Percentiles rank a stretch among this genome's conserved stretches.
phyloP scores from a whole-genome alignment of 352 stramenopile genomes.

The Hyaloperonospora brassicae region DNA sequence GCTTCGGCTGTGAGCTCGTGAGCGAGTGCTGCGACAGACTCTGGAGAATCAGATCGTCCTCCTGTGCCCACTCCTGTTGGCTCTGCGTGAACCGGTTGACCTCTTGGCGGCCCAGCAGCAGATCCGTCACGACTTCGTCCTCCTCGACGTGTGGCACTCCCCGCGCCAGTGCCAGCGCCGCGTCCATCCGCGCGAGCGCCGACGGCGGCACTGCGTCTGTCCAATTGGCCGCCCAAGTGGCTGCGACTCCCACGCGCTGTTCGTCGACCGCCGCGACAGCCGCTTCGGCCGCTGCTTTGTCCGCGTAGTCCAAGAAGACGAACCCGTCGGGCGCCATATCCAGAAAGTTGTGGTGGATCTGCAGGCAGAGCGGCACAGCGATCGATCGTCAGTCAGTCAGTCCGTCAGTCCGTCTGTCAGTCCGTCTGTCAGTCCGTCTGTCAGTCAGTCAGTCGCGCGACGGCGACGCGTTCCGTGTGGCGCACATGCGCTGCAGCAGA shows the following conservation, averaged over 20 bases:
- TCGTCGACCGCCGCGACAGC: constrained; percentile 34
- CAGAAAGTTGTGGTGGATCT: constrained; percentile 66
- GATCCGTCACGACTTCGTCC: constrained; percentile 35
- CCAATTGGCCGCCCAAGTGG: constrained; percentile 13
- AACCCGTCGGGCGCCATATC: constrained; percentile 55
- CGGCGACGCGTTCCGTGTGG: too few relatives aligned
- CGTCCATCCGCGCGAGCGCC: constrained; percentile 34
- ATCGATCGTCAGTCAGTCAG: too few relatives aligned
- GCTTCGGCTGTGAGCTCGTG: constrained; percentile 21
- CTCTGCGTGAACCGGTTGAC: constrained; percentile 44
- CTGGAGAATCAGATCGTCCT: constrained; percentile 71
- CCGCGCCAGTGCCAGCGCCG: constrained; percentile 34
- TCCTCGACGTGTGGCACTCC: constrained; percentile 20
- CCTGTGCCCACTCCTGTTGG: constrained; percentile 26
- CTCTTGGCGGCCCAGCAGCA: constrained; percentile 46
- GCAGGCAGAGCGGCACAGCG: too few relatives aligned
- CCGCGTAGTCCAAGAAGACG: constrained; percentile 52
- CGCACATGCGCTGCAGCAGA: too few relatives aligned
- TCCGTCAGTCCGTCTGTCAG: too few relatives aligned
- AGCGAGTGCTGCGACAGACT: constrained; percentile 65
- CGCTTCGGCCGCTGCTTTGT: constrained; percentile 26
- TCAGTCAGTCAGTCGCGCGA: too few relatives aligned
- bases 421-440: too few relatives aligned
- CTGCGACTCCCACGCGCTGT: constrained; percentile 11
- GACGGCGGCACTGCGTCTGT: constrained; percentile 7